These are phyloP conservation scores for Leishmania martiniquensis DNA, from an alignment of 208 protist genomes.

Conservation along the genomic window DNA sequence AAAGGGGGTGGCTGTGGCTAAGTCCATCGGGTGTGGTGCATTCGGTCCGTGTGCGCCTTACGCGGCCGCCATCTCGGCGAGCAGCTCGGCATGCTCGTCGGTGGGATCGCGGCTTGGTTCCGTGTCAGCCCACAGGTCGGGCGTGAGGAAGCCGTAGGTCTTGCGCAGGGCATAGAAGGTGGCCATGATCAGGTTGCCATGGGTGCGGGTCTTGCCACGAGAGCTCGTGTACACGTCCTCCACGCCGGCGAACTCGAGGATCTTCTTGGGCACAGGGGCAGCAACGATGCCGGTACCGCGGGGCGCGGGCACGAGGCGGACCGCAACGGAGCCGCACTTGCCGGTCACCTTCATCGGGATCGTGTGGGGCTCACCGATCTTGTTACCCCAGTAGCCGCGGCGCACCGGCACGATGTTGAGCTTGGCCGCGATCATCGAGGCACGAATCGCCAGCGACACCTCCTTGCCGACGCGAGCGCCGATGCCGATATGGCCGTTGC, in stretches of 20 bases:
- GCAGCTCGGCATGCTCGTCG: constrained; percentile 92
- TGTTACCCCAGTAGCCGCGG: constrained; percentile 99
- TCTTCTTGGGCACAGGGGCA: constrained; percentile 97
- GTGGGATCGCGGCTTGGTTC: constrained; percentile 90
- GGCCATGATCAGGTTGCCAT: constrained; percentile 99
- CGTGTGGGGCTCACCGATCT: constrained; percentile 99
- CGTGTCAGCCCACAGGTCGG: constrained; percentile 97
- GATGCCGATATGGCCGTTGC: constrained; percentile 98
- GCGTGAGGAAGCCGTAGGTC: constrained; percentile 99
- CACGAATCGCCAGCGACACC: constrained; percentile 99
- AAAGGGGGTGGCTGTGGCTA: constrained; percentile 18
- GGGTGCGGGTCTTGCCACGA: constrained; percentile 97
- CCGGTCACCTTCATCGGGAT: constrained; percentile 99
- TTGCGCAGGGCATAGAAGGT: constrained; percentile 97
- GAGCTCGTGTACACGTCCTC: constrained; percentile 99
- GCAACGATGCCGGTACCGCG: constrained; percentile 99
- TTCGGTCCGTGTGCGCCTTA: constrained; percentile 7
- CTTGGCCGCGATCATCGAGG: constrained; percentile 98
- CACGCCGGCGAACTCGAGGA: constrained; percentile 98
- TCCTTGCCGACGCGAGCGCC: constrained; percentile 99
- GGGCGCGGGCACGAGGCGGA: constrained; percentile 99
- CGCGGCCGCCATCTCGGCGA: constrained; percentile 53
- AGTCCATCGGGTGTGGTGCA: constrained; percentile 17
- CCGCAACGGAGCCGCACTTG: constrained; percentile 98
- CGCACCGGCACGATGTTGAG: constrained; percentile 98